These are phyloP conservation scores for Backusella macrospora DNA, from an alignment of 192 early-diverging fungal genomes.

Conservation along the genomic window DNA sequence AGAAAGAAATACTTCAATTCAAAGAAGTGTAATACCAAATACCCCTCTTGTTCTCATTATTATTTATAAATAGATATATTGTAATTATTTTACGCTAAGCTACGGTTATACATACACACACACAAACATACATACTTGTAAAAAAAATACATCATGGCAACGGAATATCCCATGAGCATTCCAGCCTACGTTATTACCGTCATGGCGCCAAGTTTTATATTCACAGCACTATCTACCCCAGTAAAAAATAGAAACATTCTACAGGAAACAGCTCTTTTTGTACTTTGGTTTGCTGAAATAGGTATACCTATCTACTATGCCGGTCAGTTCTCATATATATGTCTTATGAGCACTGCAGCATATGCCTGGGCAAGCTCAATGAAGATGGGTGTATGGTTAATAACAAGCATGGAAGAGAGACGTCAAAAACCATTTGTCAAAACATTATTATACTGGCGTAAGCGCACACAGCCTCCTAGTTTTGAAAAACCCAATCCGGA, in stretches of 20 bases:
- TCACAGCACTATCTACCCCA: constrained; percentile 10
- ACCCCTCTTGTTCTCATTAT: too few species aligned
- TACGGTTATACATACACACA: background rate
- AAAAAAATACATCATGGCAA: background rate
- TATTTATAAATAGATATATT: too few species aligned
- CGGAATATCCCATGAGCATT: background rate
- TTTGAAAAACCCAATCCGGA: background rate
- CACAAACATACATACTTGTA: background rate
- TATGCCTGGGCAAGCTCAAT: constrained; percentile 18
- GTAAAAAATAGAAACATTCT: constrained; percentile 7
- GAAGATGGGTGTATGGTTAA: constrained; percentile 28
- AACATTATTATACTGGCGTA: constrained; percentile 16
- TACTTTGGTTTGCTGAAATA: constrained; percentile 13
- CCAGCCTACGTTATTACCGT: background rate
- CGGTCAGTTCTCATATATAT: constrained; percentile 18
- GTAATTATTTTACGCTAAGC: too few species aligned
- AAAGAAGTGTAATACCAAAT: too few species aligned
- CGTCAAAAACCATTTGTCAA: constrained; percentile 3
- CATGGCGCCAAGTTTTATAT: constrained; percentile 12
- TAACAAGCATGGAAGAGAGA: constrained; percentile 18
- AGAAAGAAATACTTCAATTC: too few species aligned
- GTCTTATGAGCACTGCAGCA: background rate
- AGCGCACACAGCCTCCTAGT: background rate
- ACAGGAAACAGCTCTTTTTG: constrained; percentile 1
- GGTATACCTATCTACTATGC: constrained; percentile 21